Evolutionary conservation across 2,329 filamentous ascomycete genomes (phyloP), one percentile per base, ranked within the genome.

Genomic region (Aspergillus brasiliensis): DNA sequence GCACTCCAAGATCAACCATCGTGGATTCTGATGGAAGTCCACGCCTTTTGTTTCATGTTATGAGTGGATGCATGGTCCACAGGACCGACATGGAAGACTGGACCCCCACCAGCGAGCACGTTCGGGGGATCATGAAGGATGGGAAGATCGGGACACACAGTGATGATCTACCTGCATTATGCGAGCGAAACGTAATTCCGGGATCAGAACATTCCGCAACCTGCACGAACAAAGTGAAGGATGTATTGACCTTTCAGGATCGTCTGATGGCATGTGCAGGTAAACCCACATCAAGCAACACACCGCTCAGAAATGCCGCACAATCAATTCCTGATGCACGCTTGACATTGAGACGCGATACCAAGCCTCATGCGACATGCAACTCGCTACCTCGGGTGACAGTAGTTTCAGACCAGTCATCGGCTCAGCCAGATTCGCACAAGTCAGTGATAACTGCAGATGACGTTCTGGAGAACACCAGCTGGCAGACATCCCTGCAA

Each of bases 1-100:
- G 51, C 7, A 60, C 44, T 1, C 48, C 55, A 8, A 67, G 49
- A 53, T 64, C 56, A 25, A 68, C 63, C 5, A 71, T 73, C 17
- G 75, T 78, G 8, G 75, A 77, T 57, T 63, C 63, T 8, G 75
- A 77, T 62, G 75, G 75, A 37, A 78, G 75, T 56, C 75, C 75
- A 37, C 68, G 68, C 46, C 68, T 71, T 27, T 17, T 65, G 5
- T 54, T 51, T 1, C 46, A 31, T 10, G n/a, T 13, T 3, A 17
- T 25, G 6, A 44, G 31, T 8, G 42, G 54, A 40, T 25, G 40
- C 42, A 13, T 38, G 7, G 19, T 23, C 31, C 19, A 46, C 13
- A 42, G 28, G 38, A 47, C 15, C 17, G 31, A 11, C 8, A 10
- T 15, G 13, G 27, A 31, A 31, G 27, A 28, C 4, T 11, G 5